Conservation (phyloP, 352 stramenopile species). For the Detonula confervacea region DNA sequence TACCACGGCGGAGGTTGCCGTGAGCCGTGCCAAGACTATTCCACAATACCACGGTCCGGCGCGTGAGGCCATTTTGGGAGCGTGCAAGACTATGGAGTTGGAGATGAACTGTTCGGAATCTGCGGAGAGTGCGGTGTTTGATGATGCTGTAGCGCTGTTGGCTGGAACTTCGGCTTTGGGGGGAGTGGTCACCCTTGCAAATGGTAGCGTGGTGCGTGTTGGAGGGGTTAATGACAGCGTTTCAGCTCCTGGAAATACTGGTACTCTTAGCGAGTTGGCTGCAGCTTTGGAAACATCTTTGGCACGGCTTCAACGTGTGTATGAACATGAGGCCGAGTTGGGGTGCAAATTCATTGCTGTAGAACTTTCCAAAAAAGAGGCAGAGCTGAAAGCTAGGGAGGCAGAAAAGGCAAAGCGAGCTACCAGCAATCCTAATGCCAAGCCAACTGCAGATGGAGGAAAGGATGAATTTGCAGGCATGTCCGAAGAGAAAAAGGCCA, state of each 20-base stretch:
- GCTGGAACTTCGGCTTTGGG: constrained; percentile 21
- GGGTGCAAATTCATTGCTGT: constrained; percentile 34
- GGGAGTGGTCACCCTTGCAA: constrained; percentile 24
- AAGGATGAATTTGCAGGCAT: constrained; percentile 68
- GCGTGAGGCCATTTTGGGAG: constrained; percentile 32
- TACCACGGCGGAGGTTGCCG: not conserved
- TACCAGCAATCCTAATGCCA: constrained; percentile 7
- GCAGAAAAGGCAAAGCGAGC: constrained; percentile 53
- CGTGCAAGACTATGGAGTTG: constrained; percentile 64
- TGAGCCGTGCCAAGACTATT: constrained; percentile 39
- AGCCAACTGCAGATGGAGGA: not conserved
- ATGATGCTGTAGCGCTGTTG: constrained; percentile 51
- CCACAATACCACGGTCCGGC: constrained; percentile 64
- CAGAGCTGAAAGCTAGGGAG: constrained; percentile 49
- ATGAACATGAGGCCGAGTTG: constrained; percentile 41
- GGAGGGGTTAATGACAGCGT: not conserved
- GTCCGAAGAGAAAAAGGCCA: constrained; percentile 65
- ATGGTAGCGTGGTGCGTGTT: constrained; percentile 24
- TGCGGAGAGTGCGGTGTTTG: constrained; percentile 11
- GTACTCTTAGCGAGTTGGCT: constrained; percentile 12
- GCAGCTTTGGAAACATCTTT: constrained; percentile 22
- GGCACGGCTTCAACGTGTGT: constrained; percentile 11
- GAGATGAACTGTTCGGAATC: constrained; percentile 64
- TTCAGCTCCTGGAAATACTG: not conserved
- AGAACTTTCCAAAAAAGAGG: constrained; percentile 49